These are phyloP conservation scores for Eleusine coracana DNA, from an alignment of 176 grass and related monocot species.

Conservation along the genomic window DNA sequence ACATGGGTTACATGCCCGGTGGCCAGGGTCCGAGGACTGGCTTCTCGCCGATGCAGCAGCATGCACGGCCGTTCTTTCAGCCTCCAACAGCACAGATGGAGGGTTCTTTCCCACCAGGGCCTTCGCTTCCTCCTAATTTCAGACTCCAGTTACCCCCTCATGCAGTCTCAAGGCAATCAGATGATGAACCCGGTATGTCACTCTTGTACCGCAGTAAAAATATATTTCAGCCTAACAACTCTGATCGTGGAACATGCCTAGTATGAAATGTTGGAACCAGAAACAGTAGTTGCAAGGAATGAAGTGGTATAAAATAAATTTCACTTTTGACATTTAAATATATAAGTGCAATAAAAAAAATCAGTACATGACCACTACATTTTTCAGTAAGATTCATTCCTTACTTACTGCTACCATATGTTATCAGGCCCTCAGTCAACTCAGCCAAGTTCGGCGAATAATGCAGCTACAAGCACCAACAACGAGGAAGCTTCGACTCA, in stretches of 20 bases:
- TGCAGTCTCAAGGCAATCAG: constrained; percentile 50
- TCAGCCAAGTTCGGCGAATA: constrained; percentile 25
- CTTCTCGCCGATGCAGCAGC: constrained; percentile 54
- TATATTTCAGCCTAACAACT: not conserved
- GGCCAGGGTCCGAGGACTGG: constrained; percentile 39
- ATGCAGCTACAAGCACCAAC: constrained; percentile 36
- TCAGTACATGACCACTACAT: not conserved
- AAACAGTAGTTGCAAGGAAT: not conserved
- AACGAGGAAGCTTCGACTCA: constrained; percentile 35
- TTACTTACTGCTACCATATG: constrained; percentile 1
- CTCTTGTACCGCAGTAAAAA: not conserved
- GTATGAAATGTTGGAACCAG: not conserved
- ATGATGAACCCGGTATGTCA: constrained; percentile 52
- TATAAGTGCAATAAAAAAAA: not conserved
- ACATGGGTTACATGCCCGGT: constrained; percentile 58
- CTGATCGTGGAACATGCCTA: not conserved
- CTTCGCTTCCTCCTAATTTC: constrained; percentile 63
- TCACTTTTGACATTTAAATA: not conserved
- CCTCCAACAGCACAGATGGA: constrained; percentile 47
- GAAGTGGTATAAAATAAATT: not conserved
- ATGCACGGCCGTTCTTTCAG: constrained; percentile 47
- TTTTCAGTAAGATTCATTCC: constrained; percentile 7
- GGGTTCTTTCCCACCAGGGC: constrained; percentile 44
- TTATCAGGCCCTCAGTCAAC: constrained; percentile 59
- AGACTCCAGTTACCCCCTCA: constrained; percentile 75